Base-by-base conservation (phyloP, 495 filamentous ascomycete genomes). In the Polyplosphaeria fusca region DNA sequence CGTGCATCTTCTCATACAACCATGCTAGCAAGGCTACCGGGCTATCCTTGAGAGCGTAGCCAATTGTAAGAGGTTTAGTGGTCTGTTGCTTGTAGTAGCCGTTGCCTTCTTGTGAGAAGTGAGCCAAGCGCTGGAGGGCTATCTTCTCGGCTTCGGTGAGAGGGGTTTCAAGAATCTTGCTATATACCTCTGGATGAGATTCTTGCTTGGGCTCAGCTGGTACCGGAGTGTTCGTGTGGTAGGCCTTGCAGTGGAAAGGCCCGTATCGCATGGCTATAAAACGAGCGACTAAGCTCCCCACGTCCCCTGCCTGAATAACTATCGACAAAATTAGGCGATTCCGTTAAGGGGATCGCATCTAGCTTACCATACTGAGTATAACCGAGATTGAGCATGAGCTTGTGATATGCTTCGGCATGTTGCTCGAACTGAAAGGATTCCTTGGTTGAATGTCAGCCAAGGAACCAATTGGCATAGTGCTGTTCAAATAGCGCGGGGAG, bases 271-370 rank as follows among this genome's bases (percentile, higher is more conserved):
- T 59, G 2, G 74, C 81, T 4, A 88, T 71, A 19, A 71, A 59
- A 24, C 85, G 76, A 28, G 80, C 78, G 44, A 87, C 79, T 53
- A 74, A 70, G 46, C 68, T 80, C 16, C 85, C 86, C 77, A 82
- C 83, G 61, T 88, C 86, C 43, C 86, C 83, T 24, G 79, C 84
- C 60, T 84, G 81, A 2, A 75, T 78, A 1, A 85, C 68, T 80
- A n/a, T n/a, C n/a, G 22, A 23, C n/a, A 45, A 4, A 23, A 27
- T 16, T 25, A n/a, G 23, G 26, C 12, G 4, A 16, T 1, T 4
- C 3, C 19, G n/a, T n/a, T n/a, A n/a, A n/a, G n/a, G n/a, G 48
- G 22, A 13, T 24, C 19, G 16, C 26, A 22, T n/a, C 50, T 59
- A 13, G 11, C 58, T 66, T 67, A 70, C 79, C 78, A 65, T 91